Base-by-base conservation (phyloP, 768 basidiomycete species). In the Tephrocybe sp. region DNA sequence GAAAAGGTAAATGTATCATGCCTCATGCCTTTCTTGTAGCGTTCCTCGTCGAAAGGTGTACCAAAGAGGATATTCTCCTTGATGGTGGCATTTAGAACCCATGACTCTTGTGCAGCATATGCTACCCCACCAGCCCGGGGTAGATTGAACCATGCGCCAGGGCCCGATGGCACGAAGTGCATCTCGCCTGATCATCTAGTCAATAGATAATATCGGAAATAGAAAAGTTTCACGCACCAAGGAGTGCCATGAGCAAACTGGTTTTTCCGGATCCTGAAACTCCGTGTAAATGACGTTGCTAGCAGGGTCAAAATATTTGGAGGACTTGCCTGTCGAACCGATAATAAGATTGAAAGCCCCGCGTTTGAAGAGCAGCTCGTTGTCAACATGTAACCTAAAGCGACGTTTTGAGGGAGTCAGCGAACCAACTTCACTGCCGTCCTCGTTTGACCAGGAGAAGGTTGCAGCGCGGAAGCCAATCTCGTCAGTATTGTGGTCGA, bases 51-150 rank as follows among this genome's bases (percentile, higher is more conserved):
- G 51, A 82, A 89, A 0, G 83, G 77, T 8, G 80, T 66, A 26
- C 90, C 88, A 52, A 96, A 95, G 34, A 88, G 65, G 51, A 96
- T 87, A 58, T 94, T 96, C 31, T 92, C 86, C 60, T 69, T 73
- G 47, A 90, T 87, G 0, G 86, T 89, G 44, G 84, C 86, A 53
- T 89, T 91, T 63, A 84, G 77, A 1, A 91, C 83, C 89, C 89
- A 94, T 4, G 86, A 82, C 59, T 91, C 89, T 62, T 94, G 90
- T 2, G 86, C 84, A 5, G 86, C 86, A 61, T 88, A 91, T 1
- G 88, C 82, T 24, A 94, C 77, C 3, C 89, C 88, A 1, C 76
- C 76, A 2, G 67, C 67, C 3, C 87, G 72, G 7, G 90, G 89
- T 1, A 92, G 75, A 52, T 80, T 82, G 66, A 77, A 87, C 76